Evolutionary conservation across 1,139 yeast genomes (phyloP).

Genomic region (Zygoascus hellenicus): DNA sequence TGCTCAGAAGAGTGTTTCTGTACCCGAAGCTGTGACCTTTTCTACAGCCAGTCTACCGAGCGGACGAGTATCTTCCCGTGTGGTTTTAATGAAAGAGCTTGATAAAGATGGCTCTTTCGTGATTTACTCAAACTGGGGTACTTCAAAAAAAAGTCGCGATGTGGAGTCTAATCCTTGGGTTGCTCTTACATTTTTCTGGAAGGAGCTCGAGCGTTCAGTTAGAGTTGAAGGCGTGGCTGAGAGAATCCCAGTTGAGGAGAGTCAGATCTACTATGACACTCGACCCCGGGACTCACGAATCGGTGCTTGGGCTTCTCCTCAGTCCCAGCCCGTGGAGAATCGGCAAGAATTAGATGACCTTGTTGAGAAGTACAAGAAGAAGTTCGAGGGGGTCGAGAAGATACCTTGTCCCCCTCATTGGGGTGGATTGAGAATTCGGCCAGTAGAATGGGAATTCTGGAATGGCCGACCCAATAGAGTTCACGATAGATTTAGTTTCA

Average conservation of each 20-base stretch:
- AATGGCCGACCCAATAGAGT: conserved; percentile 88
- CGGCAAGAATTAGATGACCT: conserved; percentile 59
- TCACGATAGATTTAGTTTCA: conserved; percentile 82
- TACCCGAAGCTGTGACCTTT: conserved; percentile 77
- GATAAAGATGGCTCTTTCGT: conserved; percentile 73
- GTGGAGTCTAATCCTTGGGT: conserved; percentile 68
- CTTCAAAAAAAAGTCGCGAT: conserved; percentile 75
- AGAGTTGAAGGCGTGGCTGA: conserved; percentile 86
- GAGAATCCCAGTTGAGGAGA: conserved; percentile 63
- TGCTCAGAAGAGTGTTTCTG: conserved; percentile 53
- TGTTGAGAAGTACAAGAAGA: conserved; percentile 42
- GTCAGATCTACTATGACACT: conserved; percentile 72
- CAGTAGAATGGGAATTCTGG: conserved; percentile 93
- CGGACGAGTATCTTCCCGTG: conserved; percentile 80
- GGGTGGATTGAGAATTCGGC: conserved; percentile 91
- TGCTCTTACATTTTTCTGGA: conserved; percentile 90
- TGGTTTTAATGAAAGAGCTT: conserved; percentile 81
- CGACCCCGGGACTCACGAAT: conserved; percentile 89
- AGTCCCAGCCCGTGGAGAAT: conserved; percentile 52
- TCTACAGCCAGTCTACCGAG: conserved; percentile 84
- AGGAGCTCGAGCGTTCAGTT: conserved; percentile 81
- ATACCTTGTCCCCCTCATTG: conserved; percentile 90
- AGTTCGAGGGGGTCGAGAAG: conserved; percentile 52
- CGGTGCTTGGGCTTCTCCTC: conserved; percentile 98
- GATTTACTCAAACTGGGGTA: conserved; percentile 88